These are phyloP conservation scores for Biscogniauxia sp. DNA, from an alignment of 2,329 filamentous ascomycete genomes.

Conservation along the genomic window DNA sequence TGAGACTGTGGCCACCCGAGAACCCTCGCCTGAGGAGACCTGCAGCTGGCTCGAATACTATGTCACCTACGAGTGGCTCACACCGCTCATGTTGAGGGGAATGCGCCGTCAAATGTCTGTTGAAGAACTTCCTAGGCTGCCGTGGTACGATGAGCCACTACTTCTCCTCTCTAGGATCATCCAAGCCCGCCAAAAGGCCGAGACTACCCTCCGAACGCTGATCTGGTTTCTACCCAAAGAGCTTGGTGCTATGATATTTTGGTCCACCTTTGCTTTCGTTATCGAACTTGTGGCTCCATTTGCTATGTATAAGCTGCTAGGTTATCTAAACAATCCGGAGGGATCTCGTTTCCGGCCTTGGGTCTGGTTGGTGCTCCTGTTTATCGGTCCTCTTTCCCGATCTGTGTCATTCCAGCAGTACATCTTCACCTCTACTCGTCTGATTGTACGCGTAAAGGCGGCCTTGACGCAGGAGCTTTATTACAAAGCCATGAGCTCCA, in stretches of 20 bases:
- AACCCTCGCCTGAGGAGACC: slow-evolving; percentile 50
- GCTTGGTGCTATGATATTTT: slow-evolving; percentile 45
- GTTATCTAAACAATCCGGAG: slow-evolving; percentile 48
- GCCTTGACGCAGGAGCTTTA: slow-evolving; percentile 59
- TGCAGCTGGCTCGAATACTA: slow-evolving; percentile 54
- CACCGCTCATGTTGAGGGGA: slow-evolving; percentile 48
- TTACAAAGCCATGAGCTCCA: slow-evolving; percentile 52
- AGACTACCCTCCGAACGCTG: slow-evolving; percentile 45
- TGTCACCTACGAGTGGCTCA: slow-evolving; percentile 51
- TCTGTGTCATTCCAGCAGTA: slow-evolving; percentile 56
- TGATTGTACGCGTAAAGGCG: slow-evolving; percentile 55
- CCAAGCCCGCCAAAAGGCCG: slow-evolving; percentile 41
- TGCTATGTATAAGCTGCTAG: slow-evolving; percentile 52
- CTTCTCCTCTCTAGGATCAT: slow-evolving; percentile 45
- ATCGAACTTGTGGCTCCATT: slow-evolving; percentile 52
- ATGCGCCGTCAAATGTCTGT: slow-evolving; percentile 43
- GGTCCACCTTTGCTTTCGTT: slow-evolving; percentile 36
- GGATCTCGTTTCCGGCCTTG: slow-evolving; percentile 46
- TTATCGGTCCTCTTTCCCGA: slow-evolving; percentile 47
- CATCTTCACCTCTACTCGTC: slow-evolving; percentile 54
- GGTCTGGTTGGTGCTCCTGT: slow-evolving; percentile 54
- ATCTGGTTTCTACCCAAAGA: slow-evolving; percentile 43
- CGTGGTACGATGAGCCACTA: slow-evolving; percentile 55
- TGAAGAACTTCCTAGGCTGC: slow-evolving; percentile 46
- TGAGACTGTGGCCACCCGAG: slow-evolving; percentile 33